A percentile compares a stretch with the other conserved stretches of the same genome.
phyloP scores from a whole-genome alignment of 169 alveolate species.

The Cryptosporidium meleagridis region DNA sequence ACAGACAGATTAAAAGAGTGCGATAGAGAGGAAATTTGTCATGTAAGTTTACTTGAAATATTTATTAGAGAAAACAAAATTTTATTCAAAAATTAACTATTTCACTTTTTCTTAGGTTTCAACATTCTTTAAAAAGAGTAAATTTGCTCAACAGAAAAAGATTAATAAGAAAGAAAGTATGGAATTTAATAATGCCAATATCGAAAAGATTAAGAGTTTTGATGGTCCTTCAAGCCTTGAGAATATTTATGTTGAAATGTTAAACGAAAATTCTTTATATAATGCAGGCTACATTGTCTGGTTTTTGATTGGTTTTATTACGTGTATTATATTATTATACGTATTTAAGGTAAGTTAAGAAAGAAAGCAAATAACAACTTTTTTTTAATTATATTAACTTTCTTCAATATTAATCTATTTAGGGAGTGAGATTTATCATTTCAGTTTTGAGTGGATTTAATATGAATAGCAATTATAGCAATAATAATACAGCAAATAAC shows the following conservation, averaged over 20 bases:
- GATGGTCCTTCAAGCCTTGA: not conserved
- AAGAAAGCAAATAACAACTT: no score
- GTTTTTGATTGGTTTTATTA: slow-evolving; percentile 57
- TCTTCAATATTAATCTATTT: not conserved
- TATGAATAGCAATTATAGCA: not conserved
- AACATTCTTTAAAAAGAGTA: slow-evolving; percentile 29
- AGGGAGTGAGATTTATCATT: slow-evolving; percentile 56
- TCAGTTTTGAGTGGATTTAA: slow-evolving; percentile 51
- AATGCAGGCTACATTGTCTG: slow-evolving; percentile 29
- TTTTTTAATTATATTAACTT: no score
- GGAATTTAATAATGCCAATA: not conserved
- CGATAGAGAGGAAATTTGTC: slow-evolving; percentile 30
- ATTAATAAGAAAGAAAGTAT: not conserved
- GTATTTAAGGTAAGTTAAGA: slow-evolving; percentile 46
- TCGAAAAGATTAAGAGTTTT: not conserved
- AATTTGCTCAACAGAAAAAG: slow-evolving; percentile 44
- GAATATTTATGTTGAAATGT: slow-evolving; percentile 10
- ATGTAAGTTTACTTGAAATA: slow-evolving; percentile 22
- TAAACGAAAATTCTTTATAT: slow-evolving; percentile 9
- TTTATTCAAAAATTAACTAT: not conserved
- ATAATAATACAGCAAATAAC: slow-evolving; percentile 4
- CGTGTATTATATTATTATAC: slow-evolving; percentile 28
- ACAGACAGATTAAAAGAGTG: slow-evolving; percentile 25
- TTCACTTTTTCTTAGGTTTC: slow-evolving; percentile 6
- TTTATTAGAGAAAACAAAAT: not conserved